These are phyloP conservation scores for Purpureocillium takamizusanense DNA, from an alignment of 2,329 filamentous ascomycete species.

Conservation along the genomic window DNA sequence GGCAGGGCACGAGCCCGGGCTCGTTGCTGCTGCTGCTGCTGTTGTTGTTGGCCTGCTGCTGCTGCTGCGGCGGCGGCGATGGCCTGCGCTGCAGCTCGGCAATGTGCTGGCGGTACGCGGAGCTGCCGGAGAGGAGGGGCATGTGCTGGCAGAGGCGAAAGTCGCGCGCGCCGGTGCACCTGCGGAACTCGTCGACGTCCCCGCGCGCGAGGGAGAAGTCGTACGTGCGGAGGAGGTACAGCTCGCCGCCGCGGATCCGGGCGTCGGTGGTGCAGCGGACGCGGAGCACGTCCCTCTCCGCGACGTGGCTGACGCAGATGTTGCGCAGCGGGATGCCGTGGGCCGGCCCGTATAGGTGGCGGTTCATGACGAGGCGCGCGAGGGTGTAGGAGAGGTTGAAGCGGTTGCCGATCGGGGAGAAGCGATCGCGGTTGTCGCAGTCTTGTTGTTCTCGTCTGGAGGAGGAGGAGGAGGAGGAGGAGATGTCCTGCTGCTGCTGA, in stretches of 20 bases:
- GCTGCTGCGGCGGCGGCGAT: no score
- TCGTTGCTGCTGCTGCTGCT: neutral
- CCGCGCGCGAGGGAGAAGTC: constrained; percentile 5
- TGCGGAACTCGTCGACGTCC: constrained; percentile 7
- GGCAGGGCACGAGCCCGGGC: constrained; percentile 2
- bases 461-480: no score
- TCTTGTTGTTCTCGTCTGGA: no score
- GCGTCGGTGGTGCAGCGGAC: constrained; percentile 11
- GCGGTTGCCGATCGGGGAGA: constrained; percentile 10
- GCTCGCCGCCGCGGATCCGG: constrained; percentile 9
- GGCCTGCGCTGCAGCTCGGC: constrained; percentile 9
- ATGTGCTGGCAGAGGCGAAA: constrained; percentile 14
- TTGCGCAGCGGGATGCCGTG: constrained; percentile 10
- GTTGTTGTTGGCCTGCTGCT: no score
- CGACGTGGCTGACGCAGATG: constrained; percentile 9
- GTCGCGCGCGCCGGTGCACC: constrained; percentile 9
- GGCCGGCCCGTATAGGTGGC: constrained; percentile 10
- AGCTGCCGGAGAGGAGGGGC: constrained; percentile 10
- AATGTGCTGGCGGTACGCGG: constrained; percentile 10
- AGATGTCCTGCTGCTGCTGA: no score
- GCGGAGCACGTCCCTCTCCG: constrained; percentile 2
- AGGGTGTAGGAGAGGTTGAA: constrained; percentile 11
- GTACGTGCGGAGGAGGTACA: constrained; percentile 11
- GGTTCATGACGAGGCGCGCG: constrained; percentile 12
- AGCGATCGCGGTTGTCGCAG: constrained; percentile 9